Evolutionary conservation across 495 filamentous ascomycete species (phyloP).

Genomic region (Neurospora tetrasperma): DNA sequence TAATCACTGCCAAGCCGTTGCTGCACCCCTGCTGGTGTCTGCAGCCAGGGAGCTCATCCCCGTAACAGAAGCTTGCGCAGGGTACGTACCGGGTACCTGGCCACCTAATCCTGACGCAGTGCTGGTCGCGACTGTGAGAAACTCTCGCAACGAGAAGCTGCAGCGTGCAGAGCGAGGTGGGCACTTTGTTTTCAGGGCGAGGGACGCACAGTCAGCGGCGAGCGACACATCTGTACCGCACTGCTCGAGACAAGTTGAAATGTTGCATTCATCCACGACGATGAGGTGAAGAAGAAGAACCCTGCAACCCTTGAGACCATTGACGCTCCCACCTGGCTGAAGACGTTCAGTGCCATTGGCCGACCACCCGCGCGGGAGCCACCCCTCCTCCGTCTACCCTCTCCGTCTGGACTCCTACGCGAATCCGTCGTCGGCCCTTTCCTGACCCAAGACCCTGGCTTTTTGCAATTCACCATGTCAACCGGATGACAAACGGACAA

Average conservation of each 20-base stretch:
- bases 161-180: not conserved
- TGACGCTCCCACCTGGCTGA: not conserved
- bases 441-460: not conserved
- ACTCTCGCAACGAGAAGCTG: not conserved
- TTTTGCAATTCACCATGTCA: not conserved
- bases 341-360: not conserved
- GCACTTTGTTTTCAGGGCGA: not conserved
- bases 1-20: conserved; percentile 13
- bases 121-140: not conserved
- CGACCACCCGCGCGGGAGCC: not conserved
- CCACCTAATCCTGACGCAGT: not conserved
- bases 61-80: not conserved
- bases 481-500: not conserved
- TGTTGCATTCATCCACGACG: not conserved
- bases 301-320: not conserved
- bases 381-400: not conserved
- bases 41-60: not conserved
- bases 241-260: not conserved
- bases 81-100: not conserved
- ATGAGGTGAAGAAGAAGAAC: not conserved
- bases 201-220: not conserved
- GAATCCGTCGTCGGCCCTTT: not conserved
- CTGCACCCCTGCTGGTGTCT: not conserved
- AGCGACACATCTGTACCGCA: not conserved
- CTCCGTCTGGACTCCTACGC: not conserved